Evolutionary conservation across 2,329 filamentous ascomycete species (phyloP).

Genomic region (Cadophora sp.): DNA sequence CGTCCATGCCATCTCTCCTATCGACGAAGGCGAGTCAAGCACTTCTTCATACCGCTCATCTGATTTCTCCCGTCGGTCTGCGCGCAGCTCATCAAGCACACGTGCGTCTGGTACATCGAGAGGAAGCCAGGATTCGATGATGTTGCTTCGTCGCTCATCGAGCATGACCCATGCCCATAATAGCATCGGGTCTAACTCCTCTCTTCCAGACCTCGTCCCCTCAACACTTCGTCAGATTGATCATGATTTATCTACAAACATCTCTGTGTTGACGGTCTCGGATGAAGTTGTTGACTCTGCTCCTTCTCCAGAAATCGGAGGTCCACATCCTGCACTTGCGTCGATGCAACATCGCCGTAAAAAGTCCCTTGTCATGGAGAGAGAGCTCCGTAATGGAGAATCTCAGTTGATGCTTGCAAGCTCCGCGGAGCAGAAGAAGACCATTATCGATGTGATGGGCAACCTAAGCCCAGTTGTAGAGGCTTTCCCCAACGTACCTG

Average conservation of each 20-base stretch:
- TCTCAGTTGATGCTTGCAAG: slow-evolving; percentile 23
- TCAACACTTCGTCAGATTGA: slow-evolving; percentile 34
- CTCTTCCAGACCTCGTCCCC: slow-evolving; percentile 44
- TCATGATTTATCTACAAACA: slow-evolving; percentile 25
- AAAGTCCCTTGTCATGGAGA: slow-evolving; percentile 29
- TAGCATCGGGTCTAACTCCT: slow-evolving; percentile 40
- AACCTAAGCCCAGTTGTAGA: slow-evolving; percentile 42
- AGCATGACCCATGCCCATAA: slow-evolving; percentile 35
- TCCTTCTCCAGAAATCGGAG: slow-evolving; percentile 26
- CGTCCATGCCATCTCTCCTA: slow-evolving; percentile 37
- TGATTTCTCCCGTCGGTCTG: slow-evolving; percentile 41
- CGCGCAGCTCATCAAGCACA: slow-evolving; percentile 40
- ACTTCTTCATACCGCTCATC: slow-evolving; percentile 43
- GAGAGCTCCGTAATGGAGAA: slow-evolving; percentile 26
- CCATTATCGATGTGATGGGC: slow-evolving; percentile 14
- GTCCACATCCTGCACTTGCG: slow-evolving; percentile 14
- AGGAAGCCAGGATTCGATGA: slow-evolving; percentile 41
- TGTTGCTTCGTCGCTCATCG: slow-evolving; percentile 33
- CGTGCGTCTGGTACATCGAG: slow-evolving; percentile 37
- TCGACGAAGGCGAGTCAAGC: slow-evolving; percentile 42
- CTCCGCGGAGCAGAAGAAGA: slow-evolving; percentile 4
- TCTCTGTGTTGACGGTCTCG: slow-evolving; percentile 22
- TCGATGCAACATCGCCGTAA: slow-evolving; percentile 31
- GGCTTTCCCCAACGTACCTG: slow-evolving; percentile 23
- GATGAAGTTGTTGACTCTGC: slow-evolving; percentile 26